Base-by-base conservation (phyloP, 495 filamentous ascomycete species). In the Aspergillus saccharolyticus region DNA sequence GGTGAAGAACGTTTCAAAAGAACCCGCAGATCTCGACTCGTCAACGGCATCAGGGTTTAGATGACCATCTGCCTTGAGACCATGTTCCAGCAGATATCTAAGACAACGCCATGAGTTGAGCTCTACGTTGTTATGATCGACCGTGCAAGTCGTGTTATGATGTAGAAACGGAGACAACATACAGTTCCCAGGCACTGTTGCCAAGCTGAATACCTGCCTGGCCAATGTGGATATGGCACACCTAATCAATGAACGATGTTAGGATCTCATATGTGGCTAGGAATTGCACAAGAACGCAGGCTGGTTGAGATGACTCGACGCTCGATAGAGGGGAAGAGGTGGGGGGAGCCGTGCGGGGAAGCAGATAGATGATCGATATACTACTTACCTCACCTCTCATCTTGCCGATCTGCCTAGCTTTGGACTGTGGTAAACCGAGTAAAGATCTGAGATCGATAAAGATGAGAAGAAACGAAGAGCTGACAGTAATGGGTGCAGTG, bases 171-270 rank as follows among this genome's bases (percentile, higher is more conserved):
- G 78, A 77, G 78, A 76, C 63, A 46, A 82, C 89, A 68, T 85
- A 93, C 90, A 96, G 85, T 76, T 96, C 91, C 91, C 91, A 96
- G 58, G 90, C 90, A 70, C 87, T 90, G 80, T 93, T 94, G 68
- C 91, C 91, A 52, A 96, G 86, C 87, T 96, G 91, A 59, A 81
- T 84, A 78, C 91, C 91, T 78, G 91, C 91, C 80, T 96, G 91
- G 79, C 91, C 91, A 70, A 96, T 84, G 71, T 96, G 90, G 67
- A 96, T 79, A 73, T 96, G 91, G 68, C 88, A 85, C 71, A 96
- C 82, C 89, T 96, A 54, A 22, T 47, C 14, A 30, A 44, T 22
- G 28, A 52, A 20, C 24, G 15, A 44, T 0, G 44, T 55, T 42
- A 54, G 47, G n/a, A 16, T 43, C 3, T 20, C 4, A 21, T 39